Evolutionary conservation across 73 alveolate species (phyloP), one percentile per base, ranked within the genome.

Genomic region (Paramecium bursaria): DNA sequence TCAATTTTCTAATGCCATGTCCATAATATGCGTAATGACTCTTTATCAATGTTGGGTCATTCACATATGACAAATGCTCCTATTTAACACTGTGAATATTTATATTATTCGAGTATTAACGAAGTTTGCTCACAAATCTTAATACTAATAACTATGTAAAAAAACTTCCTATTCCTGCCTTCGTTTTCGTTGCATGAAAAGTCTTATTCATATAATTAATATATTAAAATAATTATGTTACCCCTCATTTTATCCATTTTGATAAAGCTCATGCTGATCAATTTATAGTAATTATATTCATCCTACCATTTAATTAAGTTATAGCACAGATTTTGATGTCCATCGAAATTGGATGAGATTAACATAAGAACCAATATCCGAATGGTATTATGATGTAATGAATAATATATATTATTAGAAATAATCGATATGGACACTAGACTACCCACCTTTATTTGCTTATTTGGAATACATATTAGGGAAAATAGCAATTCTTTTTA

Each of bases 261-360:
- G 6, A 42, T 67, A 21, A 67, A 67, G 44, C 44, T 42, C 39
- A 33, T 67, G 82, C 19, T 67, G 30, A 67, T 67, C 44, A 31
- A 31, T 4, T 42, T 67, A 39, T 67, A 67, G 82, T 67, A 67
- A 35, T 39, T 0, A 39, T 7, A 21, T 39, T 67, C 0, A 14
- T 9, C 6, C 22, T 29, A 2, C 14, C 11, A 2, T 51, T 39
- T 48, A n/a, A n/a, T 15, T 48, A 48, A 88, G 94, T 67, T 73
- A 92, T 57, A 91, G 97, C 73, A 94, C 98, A n/a, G 98, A 94
- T 88, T 94, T 92, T 88, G 98, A 94, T 75, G 98, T 94, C 53
- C 98, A 94, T 89, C 75, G 98, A 75, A 94, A 94, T 86, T 94
- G 97, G 97, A 92, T 92, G 92, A 93, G 97, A 52, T 60, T 94